Evolutionary conservation across 306 rosid genomes (phyloP), one percentile per base, ranked within the genome.

Genomic region (Psophocarpus tetragonolobus): DNA sequence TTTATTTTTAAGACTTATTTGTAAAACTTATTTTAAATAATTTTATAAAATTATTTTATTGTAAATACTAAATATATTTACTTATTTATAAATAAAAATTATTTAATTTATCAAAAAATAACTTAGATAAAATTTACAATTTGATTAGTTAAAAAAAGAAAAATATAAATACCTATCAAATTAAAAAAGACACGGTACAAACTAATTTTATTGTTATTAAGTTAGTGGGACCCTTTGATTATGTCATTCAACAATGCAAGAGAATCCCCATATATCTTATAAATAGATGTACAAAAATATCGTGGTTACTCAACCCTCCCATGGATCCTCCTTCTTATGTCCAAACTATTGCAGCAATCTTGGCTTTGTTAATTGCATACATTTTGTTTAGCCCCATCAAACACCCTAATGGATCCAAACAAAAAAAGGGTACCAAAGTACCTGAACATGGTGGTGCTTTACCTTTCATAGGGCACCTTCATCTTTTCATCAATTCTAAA

Each of bases 381-480:
- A 24, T 0, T 12, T n/a, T 74, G 32, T 20, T 74, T 23, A 17
- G 35, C 32, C 68, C 33, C 68, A 39, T 67, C 30, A 63, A 8
- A 26, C 61, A 57, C 21, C 20, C 4, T 6, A 29, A 48, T 72
- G 30, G 50, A 42, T 50, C 68, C 9, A 81, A 44, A 15, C 0
- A 4, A n/a, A 20, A 18, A 1, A 73, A 45, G 38, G 30, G 79
- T 0, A 75, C 0, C 44, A 68, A 58, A 77, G 41, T 64, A 3
- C 90, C 88, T 0, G 80, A 87, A 50, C 74, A 85, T 12, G 3
- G 5, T 4, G 86, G 77, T 39, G 83, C 74, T 13, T 80, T 84
- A 29, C 90, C 90, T 32, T 4, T 87, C n/a, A 79, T 87, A 61
- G 90, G 91, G 0, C 91, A 87, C 23, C 85, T 87, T 23, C 82